Conservation (phyloP, 139 green algal genomes). For the Raphidocelis subcapitata region DNA sequence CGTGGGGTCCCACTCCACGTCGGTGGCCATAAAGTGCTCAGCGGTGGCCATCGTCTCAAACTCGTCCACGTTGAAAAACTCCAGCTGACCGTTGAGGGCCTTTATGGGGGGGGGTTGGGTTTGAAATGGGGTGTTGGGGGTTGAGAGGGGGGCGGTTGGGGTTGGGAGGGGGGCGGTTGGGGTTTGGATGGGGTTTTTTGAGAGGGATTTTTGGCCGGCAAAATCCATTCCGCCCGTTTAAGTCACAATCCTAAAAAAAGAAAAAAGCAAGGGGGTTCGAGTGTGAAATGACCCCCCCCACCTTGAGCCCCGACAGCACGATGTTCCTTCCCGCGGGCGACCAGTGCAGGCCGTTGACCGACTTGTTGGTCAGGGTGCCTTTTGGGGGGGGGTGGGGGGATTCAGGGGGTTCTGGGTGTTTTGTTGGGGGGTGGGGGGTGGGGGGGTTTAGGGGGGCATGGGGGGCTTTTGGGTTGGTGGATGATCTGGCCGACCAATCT, state of each 20-base stretch:
- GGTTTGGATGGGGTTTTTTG: no score
- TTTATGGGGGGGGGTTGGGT: no score
- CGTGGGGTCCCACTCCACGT: slow-evolving; percentile 94
- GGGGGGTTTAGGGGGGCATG: not conserved
- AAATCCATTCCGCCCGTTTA: no score
- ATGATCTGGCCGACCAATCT: no score
- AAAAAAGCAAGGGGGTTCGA: no score
- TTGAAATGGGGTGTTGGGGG: no score
- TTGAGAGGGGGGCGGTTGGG: no score
- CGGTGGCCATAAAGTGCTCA: slow-evolving; percentile 98
- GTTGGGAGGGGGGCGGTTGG: no score
- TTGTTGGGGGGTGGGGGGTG: not conserved
- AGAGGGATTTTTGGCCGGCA: no score
- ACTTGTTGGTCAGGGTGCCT: slow-evolving; percentile 73
- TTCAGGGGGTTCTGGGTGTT: not conserved
- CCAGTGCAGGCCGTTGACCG: slow-evolving; percentile 87
- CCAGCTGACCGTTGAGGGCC: slow-evolving; percentile 88
- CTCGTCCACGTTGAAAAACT: slow-evolving; percentile 97
- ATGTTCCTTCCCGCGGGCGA: slow-evolving; percentile 88
- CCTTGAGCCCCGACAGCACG: slow-evolving; percentile 93
- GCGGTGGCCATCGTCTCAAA: slow-evolving; percentile 81
- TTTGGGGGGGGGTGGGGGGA: not conserved
- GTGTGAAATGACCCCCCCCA: no score
- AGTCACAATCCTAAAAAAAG: no score
- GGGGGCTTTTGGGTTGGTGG: no score